Percentiles rank a stretch among this genome's conserved stretches.
These are phyloP conservation scores for Lactuca sativa DNA, from an alignment of 129 eudicot species.

Conservation along the genomic window DNA sequence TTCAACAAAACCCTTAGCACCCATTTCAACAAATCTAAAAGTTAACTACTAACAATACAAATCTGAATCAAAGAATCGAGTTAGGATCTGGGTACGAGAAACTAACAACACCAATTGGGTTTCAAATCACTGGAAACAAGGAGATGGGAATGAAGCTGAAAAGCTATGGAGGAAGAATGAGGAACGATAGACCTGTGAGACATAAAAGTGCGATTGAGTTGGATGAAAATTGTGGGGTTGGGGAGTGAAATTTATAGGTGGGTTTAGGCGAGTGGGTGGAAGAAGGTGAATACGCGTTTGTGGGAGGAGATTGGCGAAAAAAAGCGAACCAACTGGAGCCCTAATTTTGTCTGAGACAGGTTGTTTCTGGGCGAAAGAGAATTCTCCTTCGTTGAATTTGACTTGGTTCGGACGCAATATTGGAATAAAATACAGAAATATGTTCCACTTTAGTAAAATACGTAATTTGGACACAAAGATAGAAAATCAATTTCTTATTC, in stretches of 20 bases:
- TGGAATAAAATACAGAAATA: slow-evolving; percentile 7
- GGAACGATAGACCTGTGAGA: slow-evolving; percentile 50
- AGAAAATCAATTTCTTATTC: background rate
- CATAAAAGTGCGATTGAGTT: slow-evolving; percentile 25
- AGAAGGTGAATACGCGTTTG: slow-evolving; percentile 24
- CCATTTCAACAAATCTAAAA: slow-evolving; percentile 34
- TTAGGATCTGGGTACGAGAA: background rate
- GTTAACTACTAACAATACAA: background rate
- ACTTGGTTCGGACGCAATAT: slow-evolving; percentile 24
- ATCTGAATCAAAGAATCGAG: background rate
- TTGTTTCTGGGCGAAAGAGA: slow-evolving; percentile 19
- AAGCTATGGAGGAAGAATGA: slow-evolving; percentile 43
- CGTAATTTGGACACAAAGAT: background rate
- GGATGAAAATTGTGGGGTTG: background rate
- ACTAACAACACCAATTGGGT: slow-evolving; percentile 35
- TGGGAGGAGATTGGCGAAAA: background rate
- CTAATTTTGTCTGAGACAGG: slow-evolving; percentile 25
- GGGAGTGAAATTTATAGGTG: slow-evolving; percentile 25
- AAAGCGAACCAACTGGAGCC: slow-evolving; percentile 3
- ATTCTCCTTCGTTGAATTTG: slow-evolving; percentile 14
- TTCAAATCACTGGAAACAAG: slow-evolving; percentile 36
- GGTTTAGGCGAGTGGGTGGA: slow-evolving; percentile 9
- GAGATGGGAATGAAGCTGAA: slow-evolving; percentile 41
- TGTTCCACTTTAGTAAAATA: slow-evolving; percentile 9
- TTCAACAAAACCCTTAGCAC: slow-evolving; percentile 68